Evolutionary conservation across 2,329 filamentous ascomycete species (phyloP).

Genomic region (Teratosphaeria nubilosa): DNA sequence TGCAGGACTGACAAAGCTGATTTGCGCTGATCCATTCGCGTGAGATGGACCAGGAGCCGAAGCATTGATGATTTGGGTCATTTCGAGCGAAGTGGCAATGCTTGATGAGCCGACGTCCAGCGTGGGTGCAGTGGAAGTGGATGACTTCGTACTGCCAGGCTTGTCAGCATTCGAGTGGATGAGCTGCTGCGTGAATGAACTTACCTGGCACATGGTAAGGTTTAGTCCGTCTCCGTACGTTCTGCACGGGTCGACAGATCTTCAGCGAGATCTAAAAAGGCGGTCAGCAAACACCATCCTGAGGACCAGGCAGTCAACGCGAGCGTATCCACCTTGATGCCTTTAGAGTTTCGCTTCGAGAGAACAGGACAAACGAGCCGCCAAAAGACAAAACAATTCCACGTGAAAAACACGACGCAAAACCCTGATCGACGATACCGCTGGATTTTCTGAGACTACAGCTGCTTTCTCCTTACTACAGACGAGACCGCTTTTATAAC

Average conservation of each 20-base stretch:
- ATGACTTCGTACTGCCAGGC: conserved; percentile 54
- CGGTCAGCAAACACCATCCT: background rate
- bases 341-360: background rate
- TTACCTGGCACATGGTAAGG: conserved; percentile 20
- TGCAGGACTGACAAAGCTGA: conserved; percentile 39
- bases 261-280: background rate
- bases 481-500: background rate
- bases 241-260: background rate
- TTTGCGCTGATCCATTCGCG: conserved; percentile 50
- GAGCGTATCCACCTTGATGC: background rate
- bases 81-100: conserved; percentile 69
- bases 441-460: background rate
- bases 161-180: background rate
- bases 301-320: background rate
- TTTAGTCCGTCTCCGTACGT: background rate
- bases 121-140: conserved; percentile 55
- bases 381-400: conserved; percentile 10
- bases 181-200: background rate
- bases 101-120: conserved; percentile 48
- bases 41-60: conserved; percentile 53
- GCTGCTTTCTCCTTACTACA: background rate
- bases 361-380: conserved; percentile 3
- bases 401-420: conserved; percentile 4
- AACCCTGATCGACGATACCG: conserved; percentile 1
- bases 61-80: conserved; percentile 59